These are phyloP conservation scores for Ceratobasidium sp. DNA, from an alignment of 1,284 basidiomycete species.

Conservation along the genomic window DNA sequence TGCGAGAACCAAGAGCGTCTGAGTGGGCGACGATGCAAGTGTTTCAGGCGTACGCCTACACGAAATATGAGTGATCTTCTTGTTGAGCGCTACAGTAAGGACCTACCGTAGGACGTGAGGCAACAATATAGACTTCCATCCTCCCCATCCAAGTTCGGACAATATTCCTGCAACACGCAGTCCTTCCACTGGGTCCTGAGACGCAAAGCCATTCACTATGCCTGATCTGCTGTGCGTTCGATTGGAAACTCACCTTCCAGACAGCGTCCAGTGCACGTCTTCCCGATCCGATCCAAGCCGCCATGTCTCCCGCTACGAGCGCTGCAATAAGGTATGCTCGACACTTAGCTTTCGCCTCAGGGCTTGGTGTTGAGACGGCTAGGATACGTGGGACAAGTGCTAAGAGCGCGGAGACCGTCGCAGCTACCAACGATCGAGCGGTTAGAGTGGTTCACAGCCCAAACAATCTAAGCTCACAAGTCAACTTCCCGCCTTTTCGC, in stretches of 20 bases:
- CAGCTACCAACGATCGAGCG: conserved; percentile 62
- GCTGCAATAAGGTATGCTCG: conserved; percentile 55
- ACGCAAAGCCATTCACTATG: not conserved
- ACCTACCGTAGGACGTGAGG: conserved; percentile 67
- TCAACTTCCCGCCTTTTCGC: conserved; percentile 35
- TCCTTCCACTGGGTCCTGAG: conserved; percentile 61
- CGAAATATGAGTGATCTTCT: too few relatives aligned
- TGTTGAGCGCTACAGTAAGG: not conserved
- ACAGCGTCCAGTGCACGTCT: conserved; percentile 70
- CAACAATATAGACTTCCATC: conserved; percentile 76
- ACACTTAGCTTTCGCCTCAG: not conserved
- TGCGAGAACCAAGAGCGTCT: conserved; percentile 67
- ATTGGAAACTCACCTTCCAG: conserved; percentile 55
- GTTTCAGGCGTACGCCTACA: conserved; percentile 61
- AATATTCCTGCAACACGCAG: conserved; percentile 71
- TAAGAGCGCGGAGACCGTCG: conserved; percentile 45
- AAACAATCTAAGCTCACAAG: conserved; percentile 35
- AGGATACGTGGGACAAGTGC: conserved; percentile 15
- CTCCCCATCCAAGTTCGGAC: conserved; percentile 76
- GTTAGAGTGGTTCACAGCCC: conserved; percentile 64
- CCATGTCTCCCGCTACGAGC: conserved; percentile 73
- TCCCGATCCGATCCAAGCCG: conserved; percentile 73
- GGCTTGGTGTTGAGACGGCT: not conserved
- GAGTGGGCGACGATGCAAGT: conserved; percentile 61
- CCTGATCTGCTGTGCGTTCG: not conserved